A percentile compares a stretch with the other conserved stretches of the same genome.
phyloP scores from a whole-genome alignment of 177 flowering plant genomes.

The Tripterygium wilfordii region DNA sequence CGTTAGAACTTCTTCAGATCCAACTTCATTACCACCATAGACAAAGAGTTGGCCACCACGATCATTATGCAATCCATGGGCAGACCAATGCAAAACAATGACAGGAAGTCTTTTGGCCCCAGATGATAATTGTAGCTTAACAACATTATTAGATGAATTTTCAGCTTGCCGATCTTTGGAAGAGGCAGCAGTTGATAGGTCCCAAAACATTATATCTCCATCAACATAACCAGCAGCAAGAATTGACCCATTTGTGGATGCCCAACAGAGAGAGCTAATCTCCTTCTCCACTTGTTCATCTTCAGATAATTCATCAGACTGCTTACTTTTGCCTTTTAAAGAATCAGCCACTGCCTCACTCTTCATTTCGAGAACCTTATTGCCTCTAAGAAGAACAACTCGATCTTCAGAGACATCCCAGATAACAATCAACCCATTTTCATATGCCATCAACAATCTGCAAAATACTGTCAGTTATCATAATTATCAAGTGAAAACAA shows the following conservation, averaged over 20 bases:
- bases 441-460: conserved; percentile 38
- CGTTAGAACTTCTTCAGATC: conserved; percentile 41
- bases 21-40: conserved; percentile 44
- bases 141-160: conserved; percentile 21
- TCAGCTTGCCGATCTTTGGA: conserved; percentile 14
- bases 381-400: conserved; percentile 24
- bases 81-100: conserved; percentile 30
- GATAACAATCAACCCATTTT: conserved; percentile 32
- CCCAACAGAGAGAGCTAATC: conserved; percentile 40
- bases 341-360: conserved; percentile 7
- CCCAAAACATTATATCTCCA: conserved; percentile 43
- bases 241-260: conserved; percentile 29
- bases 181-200: conserved; percentile 18
- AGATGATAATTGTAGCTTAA: conserved; percentile 35
- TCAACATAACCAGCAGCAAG: conserved; percentile 44
- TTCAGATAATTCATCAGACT: conserved; percentile 17
- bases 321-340: conserved; percentile 3
- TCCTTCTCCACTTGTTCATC: conserved; percentile 25
- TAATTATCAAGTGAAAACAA: too few relatives aligned
- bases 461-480: too few relatives aligned
- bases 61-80: conserved; percentile 11
- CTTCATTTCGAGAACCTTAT: conserved; percentile 26
- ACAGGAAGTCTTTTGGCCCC: conserved; percentile 38
- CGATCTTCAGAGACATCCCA: conserved; percentile 37
- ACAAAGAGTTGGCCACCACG: conserved; percentile 32